Percentiles rank a stretch among this genome's conserved stretches.
These are phyloP conservation scores for Microthlaspi erraticum DNA, from an alignment of 345 rosid genomes.

Conservation along the genomic window DNA sequence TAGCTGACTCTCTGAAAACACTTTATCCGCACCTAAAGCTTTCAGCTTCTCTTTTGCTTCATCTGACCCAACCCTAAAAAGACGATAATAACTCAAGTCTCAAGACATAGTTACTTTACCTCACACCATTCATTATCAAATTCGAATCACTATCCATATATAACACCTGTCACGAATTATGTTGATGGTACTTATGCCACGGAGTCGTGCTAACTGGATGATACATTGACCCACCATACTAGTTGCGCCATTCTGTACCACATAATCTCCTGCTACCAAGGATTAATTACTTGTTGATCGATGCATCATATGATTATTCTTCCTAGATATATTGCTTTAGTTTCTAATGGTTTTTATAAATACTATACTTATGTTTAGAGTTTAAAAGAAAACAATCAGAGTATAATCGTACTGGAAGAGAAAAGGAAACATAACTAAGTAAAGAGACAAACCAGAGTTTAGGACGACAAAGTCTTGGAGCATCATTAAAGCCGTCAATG, in stretches of 20 bases:
- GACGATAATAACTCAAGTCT: constrained; percentile 39
- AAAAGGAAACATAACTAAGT: too few species aligned
- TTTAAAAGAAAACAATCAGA: too few species aligned
- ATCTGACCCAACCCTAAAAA: constrained; percentile 65
- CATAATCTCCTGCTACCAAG: constrained; percentile 62
- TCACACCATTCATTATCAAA: constrained; percentile 13
- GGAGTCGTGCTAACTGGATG: constrained; percentile 75
- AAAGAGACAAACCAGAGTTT: constrained; percentile 56
- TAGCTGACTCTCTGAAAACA: constrained; percentile 71
- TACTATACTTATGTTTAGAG: too few species aligned
- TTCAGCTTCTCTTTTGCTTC: constrained; percentile 69
- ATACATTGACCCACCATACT: constrained; percentile 90
- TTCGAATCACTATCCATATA: background rate
- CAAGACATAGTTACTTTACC: constrained; percentile 29
- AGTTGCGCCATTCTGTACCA: constrained; percentile 90
- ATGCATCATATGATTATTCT: too few species aligned
- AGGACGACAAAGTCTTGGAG: constrained; percentile 72
- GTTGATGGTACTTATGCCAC: constrained; percentile 72
- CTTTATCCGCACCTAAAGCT: constrained; percentile 80
- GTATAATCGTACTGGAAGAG: too few species aligned
- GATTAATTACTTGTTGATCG: too few species aligned
- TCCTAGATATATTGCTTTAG: too few species aligned
- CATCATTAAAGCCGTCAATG: constrained; percentile 84
- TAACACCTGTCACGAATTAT: constrained; percentile 80
- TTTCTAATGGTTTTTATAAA: too few species aligned